Conservation (phyloP, 495 filamentous ascomycete species). For the Penicillium roqueforti region DNA sequence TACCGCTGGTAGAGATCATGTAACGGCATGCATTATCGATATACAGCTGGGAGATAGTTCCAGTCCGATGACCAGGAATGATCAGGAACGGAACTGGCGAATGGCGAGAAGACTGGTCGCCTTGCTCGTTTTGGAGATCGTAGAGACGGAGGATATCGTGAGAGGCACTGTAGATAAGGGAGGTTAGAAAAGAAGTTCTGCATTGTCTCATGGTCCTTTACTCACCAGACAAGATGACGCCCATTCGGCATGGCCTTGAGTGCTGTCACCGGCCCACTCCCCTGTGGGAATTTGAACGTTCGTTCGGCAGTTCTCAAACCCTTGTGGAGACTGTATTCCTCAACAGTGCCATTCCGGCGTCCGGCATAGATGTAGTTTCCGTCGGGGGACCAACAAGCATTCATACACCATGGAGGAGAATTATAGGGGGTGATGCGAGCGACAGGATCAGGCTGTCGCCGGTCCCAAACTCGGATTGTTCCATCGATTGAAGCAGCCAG, state of each 20-base stretch:
- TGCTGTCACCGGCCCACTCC: slow-evolving; percentile 83
- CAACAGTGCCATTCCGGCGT: slow-evolving; percentile 87
- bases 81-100: slow-evolving; percentile 89
- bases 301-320: slow-evolving; percentile 69
- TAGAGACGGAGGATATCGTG: slow-evolving; percentile 93
- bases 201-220: neutral
- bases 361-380: slow-evolving; percentile 95
- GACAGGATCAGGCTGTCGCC: slow-evolving; percentile 69
- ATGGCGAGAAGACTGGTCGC: slow-evolving; percentile 60
- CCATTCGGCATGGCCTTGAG: slow-evolving; percentile 90
- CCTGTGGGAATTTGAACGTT: slow-evolving; percentile 84
- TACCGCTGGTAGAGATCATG: slow-evolving; percentile 87
- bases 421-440: slow-evolving; percentile 70
- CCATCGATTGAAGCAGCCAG: slow-evolving; percentile 85
- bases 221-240: slow-evolving; percentile 82
- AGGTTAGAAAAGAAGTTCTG: slow-evolving; percentile 5
- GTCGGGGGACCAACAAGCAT: slow-evolving; percentile 93
- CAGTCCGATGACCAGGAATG: slow-evolving; percentile 87
- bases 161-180: slow-evolving; percentile 57
- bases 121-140: slow-evolving; percentile 68
- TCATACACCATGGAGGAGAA: slow-evolving; percentile 95
- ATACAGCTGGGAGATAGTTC: slow-evolving; percentile 79
- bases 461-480: slow-evolving; percentile 86
- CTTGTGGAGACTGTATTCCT: slow-evolving; percentile 88
- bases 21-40: slow-evolving; percentile 84